Base-by-base conservation (phyloP, 495 filamentous ascomycete genomes). In the Daldinia loculata region DNA sequence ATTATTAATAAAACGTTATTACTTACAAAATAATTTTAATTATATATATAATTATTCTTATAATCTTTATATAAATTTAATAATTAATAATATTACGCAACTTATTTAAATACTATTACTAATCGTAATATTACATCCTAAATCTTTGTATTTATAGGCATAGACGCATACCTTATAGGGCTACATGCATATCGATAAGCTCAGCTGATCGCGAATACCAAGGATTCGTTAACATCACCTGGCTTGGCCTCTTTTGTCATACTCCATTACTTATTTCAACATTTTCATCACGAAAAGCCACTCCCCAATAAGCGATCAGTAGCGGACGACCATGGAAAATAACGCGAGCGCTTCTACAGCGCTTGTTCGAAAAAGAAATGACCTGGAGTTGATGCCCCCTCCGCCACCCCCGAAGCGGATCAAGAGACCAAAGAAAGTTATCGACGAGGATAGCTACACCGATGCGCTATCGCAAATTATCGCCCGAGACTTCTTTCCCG, bases 361-460 rank as follows among this genome's bases (percentile, higher is more conserved):
- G 19, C 85, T 95, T 43, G 79, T 85, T 3, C 91, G 90, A 74
- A 90, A 91, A 68, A 82, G 89, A 43, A 77, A 80, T 24, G 91
- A 94, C 68, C 84, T 83, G 26, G 86, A 90, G 71, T 83, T 98
- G 52, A 98, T 98, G 96, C 91, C 93, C 0, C 93, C 94, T 9
- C 94, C 93, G 2, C 94, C 95, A 5, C 89, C 91, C 1, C 86
- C 92, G 24, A 98, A 97, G 77, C 89, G 93, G 53, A 97, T 98
- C 74, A 98, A 98, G 80, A 89, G 95, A 30, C 95, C 95, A 4
- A 85, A 91, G 65, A 94, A 89, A 55, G 90, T 97, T 39, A 87
- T 99, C 26, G 93, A 97, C 79, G 95, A 99, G 84, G 95, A 99
- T 72, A 89, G 89, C 70, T 99, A 99, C 82, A 94, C 93, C 26